Evolutionary conservation across 192 early-diverging fungal genomes (phyloP).

Genomic region (Backusella australiensis): DNA sequence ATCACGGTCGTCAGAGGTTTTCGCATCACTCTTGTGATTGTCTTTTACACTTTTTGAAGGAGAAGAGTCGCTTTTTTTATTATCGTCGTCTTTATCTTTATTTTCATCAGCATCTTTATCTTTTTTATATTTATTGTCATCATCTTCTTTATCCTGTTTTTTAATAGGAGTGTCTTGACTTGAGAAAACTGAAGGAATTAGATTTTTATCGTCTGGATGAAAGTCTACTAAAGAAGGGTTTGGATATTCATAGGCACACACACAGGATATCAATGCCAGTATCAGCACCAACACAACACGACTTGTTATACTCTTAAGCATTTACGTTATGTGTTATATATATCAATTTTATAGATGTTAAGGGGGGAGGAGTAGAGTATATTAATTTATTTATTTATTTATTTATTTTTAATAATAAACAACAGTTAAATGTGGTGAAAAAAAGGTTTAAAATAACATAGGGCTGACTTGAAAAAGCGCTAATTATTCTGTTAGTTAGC

Average conservation of each 20-base stretch:
- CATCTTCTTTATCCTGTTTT: neutral
- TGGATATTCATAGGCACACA: neutral
- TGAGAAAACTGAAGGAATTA: neutral
- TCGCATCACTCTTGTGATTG: neutral
- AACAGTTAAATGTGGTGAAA: neutral
- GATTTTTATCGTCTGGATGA: neutral
- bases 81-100: neutral
- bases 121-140: neutral
- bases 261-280: neutral
- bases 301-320: neutral
- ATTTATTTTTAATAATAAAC: neutral
- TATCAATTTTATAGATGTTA: neutral
- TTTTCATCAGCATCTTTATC: neutral
- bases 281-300: neutral
- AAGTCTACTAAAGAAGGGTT: neutral
- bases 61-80: neutral
- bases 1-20: conserved; percentile 7
- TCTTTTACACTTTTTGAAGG: neutral
- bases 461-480: neutral
- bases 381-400: neutral
- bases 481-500: neutral
- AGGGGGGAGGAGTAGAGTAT: neutral
- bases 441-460: neutral
- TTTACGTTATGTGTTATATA: neutral
- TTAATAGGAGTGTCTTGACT: neutral